Evolutionary conservation across 2,329 filamentous ascomycete species (phyloP).

Genomic region (Emmonsiellopsis sp.): DNA sequence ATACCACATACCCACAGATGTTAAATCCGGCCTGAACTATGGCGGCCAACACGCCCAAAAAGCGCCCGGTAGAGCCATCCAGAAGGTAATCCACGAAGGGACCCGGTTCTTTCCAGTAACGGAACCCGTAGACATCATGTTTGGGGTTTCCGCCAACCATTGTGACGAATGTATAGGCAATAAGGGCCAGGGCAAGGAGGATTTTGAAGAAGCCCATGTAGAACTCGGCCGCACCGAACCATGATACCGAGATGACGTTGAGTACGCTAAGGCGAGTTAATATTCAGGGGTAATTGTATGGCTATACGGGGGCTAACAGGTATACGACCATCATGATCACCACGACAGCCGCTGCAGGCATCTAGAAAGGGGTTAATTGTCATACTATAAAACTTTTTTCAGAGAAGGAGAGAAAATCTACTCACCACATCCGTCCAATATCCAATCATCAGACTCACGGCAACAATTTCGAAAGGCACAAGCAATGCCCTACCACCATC

Average conservation of each 20-base stretch:
- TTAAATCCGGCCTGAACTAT: constrained; percentile 60
- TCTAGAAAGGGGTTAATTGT: no score
- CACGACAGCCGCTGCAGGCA: constrained; percentile 23
- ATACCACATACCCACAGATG: constrained; percentile 36
- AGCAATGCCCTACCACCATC: constrained; percentile 26
- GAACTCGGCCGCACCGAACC: constrained; percentile 56
- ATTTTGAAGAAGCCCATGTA: constrained; percentile 38
- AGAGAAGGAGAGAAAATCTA: neutral
- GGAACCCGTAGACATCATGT: constrained; percentile 60
- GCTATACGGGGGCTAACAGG: constrained; percentile 9
- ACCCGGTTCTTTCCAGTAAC: constrained; percentile 49
- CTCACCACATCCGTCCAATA: constrained; percentile 22
- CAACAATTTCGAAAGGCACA: constrained; percentile 35
- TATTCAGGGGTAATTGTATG: neutral
- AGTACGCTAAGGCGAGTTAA: constrained; percentile 33
- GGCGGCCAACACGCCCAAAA: constrained; percentile 52
- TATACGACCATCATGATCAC: constrained; percentile 25
- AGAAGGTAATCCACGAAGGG: constrained; percentile 58
- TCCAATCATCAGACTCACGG: constrained; percentile 32
- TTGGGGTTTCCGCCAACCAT: constrained; percentile 72
- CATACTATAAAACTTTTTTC: no score
- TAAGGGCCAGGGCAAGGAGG: constrained; percentile 51
- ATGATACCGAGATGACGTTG: constrained; percentile 61
- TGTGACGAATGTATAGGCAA: constrained; percentile 61
- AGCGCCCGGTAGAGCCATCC: constrained; percentile 52